phyloP scores from a whole-genome alignment of 2,329 filamentous ascomycete species.

The Colletotrichum sp. region DNA sequence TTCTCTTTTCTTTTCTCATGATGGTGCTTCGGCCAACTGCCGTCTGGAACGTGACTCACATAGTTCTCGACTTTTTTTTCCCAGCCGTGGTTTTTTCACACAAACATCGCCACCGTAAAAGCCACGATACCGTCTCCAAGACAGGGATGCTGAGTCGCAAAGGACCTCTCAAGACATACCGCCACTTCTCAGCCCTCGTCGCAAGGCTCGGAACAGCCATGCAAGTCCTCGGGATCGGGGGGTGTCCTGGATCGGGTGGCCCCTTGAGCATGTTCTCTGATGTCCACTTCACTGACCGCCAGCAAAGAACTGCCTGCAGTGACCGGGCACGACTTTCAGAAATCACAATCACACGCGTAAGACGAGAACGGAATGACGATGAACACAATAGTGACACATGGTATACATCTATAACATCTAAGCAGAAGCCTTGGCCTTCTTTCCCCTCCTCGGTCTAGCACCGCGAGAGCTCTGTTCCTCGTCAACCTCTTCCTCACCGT shows the following conservation, averaged over 20 bases:
- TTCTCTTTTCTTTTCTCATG: neutral
- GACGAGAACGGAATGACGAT: neutral
- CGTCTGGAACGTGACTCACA: neutral
- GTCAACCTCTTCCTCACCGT: neutral
- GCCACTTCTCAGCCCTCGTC: neutral
- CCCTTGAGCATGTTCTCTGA: neutral
- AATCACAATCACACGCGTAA: neutral
- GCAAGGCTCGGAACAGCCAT: neutral
- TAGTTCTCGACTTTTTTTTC: neutral
- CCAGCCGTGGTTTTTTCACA: neutral
- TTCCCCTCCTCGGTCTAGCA: neutral
- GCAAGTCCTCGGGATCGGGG: neutral
- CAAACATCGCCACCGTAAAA: neutral
- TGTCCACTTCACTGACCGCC: neutral
- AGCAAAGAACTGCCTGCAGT: neutral
- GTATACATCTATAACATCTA: neutral
- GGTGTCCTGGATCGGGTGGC: neutral
- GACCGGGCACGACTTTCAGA: neutral
- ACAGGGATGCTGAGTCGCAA: neutral
- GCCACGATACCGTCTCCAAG: neutral
- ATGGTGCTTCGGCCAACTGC: neutral
- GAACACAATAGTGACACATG: neutral
- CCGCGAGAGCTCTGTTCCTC: neutral
- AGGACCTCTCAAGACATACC: neutral
- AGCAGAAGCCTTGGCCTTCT: slow-evolving; percentile 15